Conservation (phyloP, 2,329 filamentous ascomycete species). For the Colletotrichum sp. region DNA sequence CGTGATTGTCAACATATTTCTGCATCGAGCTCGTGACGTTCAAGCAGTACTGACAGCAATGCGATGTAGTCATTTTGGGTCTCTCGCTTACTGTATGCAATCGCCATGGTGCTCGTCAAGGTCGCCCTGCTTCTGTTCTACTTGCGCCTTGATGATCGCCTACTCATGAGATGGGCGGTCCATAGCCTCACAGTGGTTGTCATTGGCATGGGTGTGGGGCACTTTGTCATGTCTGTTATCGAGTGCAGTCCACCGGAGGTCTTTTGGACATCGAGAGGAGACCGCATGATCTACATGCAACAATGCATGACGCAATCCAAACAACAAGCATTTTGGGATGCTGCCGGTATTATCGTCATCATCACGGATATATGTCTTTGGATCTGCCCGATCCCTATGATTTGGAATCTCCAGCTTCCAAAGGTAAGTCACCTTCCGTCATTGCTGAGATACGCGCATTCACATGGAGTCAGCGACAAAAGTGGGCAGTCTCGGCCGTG, state of each 20-base stretch:
- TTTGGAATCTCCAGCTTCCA: neutral
- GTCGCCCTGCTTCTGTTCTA: constrained; percentile 1
- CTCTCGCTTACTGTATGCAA: neutral
- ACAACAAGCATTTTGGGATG: neutral
- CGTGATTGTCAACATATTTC: neutral
- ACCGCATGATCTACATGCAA: neutral
- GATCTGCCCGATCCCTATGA: neutral
- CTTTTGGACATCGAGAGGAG: neutral
- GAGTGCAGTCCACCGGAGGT: neutral
- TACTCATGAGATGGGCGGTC: neutral
- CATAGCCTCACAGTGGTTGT: neutral
- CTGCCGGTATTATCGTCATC: neutral
- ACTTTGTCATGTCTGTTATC: neutral
- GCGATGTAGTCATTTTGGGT: neutral
- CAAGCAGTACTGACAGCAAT: neutral
- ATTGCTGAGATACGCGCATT: neutral
- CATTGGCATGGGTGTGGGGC: neutral
- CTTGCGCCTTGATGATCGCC: neutral
- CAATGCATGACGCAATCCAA: neutral
- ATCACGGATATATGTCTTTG: constrained; percentile 3
- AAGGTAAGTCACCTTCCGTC: neutral
- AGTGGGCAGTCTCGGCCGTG: neutral
- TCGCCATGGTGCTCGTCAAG: neutral
- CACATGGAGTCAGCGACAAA: neutral
- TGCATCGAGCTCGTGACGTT: neutral